Base-by-base conservation (phyloP, 441 rosid genomes). In the Raphanus hybrid region DNA sequence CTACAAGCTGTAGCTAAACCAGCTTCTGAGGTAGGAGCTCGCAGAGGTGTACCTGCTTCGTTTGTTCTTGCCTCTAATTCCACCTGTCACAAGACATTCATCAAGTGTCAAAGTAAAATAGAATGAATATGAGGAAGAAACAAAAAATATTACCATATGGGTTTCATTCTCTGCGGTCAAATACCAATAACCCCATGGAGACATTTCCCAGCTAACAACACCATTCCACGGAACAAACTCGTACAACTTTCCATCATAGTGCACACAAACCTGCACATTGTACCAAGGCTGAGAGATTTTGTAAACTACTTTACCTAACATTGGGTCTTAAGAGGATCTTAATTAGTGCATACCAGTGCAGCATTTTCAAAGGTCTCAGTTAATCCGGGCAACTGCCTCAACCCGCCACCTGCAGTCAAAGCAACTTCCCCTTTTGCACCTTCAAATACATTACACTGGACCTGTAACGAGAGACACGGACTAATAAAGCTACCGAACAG, bases 151-250 rank as follows among this genome's bases (percentile, higher is more conserved):
- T 89, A 95, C 98, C 93, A 86, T 50, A 79, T 90, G 92, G 26
- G 80, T 86, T 74, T 82, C 89, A 32, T 93, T 95, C 80, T 91
- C 97, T 9, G 92, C 99, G 48, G 89, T 70, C 54, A 93, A 83
- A 80, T 84, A 82, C 99, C 98, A 95, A 83, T 63, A 79, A 74
- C 99, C 98, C 99, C 99, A 95, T 62, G 81, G 85, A 83, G 86
- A 52, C 79, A 89, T 78, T 80, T 95, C 97, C 97, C 97, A 95
- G 43, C 64, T 83, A 39, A 95, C 81, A 81, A 83, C 83, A 71
- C 93, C 94, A 50, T 87, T 89, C 98, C 98, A 95, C 12, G 99
- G 98, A 72, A 93, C 98, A 87, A 95, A 95, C 86, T 95, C 98
- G 70, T 85, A 90, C 67, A 95, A 83, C 20, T 78, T 75, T 57